Base-by-base conservation (phyloP, 352 stramenopile genomes). In the Peronospora destructor region DNA sequence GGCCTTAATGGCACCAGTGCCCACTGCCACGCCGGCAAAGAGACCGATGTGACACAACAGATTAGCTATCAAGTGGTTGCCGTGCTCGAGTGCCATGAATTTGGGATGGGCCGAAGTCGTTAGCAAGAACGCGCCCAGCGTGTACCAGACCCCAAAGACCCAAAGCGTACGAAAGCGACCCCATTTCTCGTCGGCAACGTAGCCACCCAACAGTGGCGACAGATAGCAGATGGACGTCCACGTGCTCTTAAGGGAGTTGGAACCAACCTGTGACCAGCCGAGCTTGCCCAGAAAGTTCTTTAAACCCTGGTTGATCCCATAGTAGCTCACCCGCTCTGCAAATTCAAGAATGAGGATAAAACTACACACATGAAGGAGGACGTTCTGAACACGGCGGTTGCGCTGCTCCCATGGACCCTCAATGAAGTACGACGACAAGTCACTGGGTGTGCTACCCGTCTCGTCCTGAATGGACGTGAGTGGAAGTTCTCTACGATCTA, bases 331-430 rank as follows among this genome's bases (percentile, higher is more conserved):
- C 17, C 81, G 76, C 56, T 92, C 81, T 4, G 77, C 73, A 37
- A 92, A 87, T 58, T 94, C 84, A 61, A 94, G 75, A 45, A 91
- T 83, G 17, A 94, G 63, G 46, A 94, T 91, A 63, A 90, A 91
- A 38, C 73, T 83, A 57, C 79, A 92, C 9, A 94, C 84, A 44
- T 90, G 76, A 2, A 91, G 67, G 44, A 94, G 50, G 2, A 92
- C 78, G 55, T 87, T 91, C 54, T 87, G 77, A 59, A 87, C 91
- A 34, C 85, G 73, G 4, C 64, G 62, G 41, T 85, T 78, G 47
- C 80, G 80, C 48, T 87, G 74, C 43, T 90, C 78, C 78, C 78
- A 90, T 3, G 78, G 78, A 0, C 78, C 78, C 23, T 87, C 76
- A 32, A 87, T 82, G 51, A 79, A 83, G 64, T 86, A 87, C 12